phyloP scores from a whole-genome alignment of 2,329 filamentous ascomycete species.

The Didymella segeticola region DNA sequence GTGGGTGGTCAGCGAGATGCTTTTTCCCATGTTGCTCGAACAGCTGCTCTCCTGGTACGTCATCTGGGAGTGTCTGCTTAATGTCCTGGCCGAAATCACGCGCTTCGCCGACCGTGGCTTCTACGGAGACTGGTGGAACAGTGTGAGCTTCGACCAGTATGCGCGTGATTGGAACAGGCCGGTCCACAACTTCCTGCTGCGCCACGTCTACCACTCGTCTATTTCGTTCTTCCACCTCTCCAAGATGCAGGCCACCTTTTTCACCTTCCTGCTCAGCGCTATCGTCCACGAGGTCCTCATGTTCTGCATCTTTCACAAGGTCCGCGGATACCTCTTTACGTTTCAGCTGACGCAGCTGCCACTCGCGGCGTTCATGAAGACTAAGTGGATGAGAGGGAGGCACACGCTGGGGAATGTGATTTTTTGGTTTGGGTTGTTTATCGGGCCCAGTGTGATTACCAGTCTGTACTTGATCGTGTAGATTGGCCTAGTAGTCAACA shows the following conservation, averaged over 20 bases:
- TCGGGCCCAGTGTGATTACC: conserved; percentile 71
- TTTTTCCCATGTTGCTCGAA: conserved; percentile 81
- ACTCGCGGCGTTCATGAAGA: conserved; percentile 71
- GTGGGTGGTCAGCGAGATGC: conserved; percentile 75
- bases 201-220: conserved; percentile 80
- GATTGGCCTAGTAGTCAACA: background rate
- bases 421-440: conserved; percentile 82
- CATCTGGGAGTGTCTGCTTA: conserved; percentile 74
- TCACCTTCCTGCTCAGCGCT: conserved; percentile 76
- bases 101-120: conserved; percentile 79
- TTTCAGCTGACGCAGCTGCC: conserved; percentile 78
- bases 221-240: conserved; percentile 76
- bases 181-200: conserved; percentile 77
- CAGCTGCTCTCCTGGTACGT: conserved; percentile 81
- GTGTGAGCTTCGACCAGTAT: conserved; percentile 74
- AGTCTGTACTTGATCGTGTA: conserved; percentile 59
- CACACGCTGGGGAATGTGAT: conserved; percentile 73
- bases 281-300: conserved; percentile 78
- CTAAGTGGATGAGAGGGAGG: conserved; percentile 67
- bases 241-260: conserved; percentile 73
- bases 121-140: conserved; percentile 62
- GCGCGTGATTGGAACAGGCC: conserved; percentile 83
- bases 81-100: conserved; percentile 78
- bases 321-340: conserved; percentile 75
- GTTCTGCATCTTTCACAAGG: conserved; percentile 81